These are phyloP conservation scores for Lignosus rhinocerotis DNA, from an alignment of 1,284 basidiomycete genomes.

Conservation along the genomic window DNA sequence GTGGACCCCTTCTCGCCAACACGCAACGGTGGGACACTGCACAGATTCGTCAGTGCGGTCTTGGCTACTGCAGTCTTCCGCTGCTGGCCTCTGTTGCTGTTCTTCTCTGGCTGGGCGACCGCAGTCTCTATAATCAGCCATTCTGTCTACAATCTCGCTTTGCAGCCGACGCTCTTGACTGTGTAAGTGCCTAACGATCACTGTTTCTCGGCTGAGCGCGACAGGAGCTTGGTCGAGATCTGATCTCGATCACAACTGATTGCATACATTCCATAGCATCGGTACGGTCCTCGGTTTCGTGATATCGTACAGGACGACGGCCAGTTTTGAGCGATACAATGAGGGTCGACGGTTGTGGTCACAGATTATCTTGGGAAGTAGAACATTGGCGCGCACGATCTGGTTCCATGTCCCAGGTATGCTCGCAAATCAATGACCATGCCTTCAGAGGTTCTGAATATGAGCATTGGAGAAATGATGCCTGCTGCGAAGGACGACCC, in stretches of 20 bases:
- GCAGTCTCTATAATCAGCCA: constrained; percentile 52
- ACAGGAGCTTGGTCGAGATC: background rate
- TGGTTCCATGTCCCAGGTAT: constrained; percentile 68
- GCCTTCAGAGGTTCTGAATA: background rate
- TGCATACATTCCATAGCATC: constrained; percentile 37
- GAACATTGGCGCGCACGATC: constrained; percentile 55
- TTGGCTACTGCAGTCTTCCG: constrained; percentile 64
- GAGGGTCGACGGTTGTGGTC: constrained; percentile 74
- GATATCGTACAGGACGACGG: constrained; percentile 69
- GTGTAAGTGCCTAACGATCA: constrained; percentile 44
- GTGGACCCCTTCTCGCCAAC: constrained; percentile 26
- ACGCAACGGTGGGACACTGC: constrained; percentile 8
- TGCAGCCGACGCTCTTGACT: constrained; percentile 57
- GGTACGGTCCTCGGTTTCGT: constrained; percentile 70
- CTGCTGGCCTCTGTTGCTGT: constrained; percentile 67
- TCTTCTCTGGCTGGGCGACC: constrained; percentile 62
- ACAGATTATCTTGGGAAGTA: constrained; percentile 59
- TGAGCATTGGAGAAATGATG: constrained; percentile 24
- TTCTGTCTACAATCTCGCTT: constrained; percentile 43
- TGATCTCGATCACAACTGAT: constrained; percentile 8
- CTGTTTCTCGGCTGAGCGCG: no score
- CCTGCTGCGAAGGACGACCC: constrained; percentile 28
- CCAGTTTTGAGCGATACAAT: constrained; percentile 75
- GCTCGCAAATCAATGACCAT: background rate
- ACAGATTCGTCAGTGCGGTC: constrained; percentile 46